A percentile compares a stretch with the other conserved stretches of the same genome.
Conservation (phyloP, 1,284 basidiomycete species). For the Sanghuangporus weigelae region DNA sequence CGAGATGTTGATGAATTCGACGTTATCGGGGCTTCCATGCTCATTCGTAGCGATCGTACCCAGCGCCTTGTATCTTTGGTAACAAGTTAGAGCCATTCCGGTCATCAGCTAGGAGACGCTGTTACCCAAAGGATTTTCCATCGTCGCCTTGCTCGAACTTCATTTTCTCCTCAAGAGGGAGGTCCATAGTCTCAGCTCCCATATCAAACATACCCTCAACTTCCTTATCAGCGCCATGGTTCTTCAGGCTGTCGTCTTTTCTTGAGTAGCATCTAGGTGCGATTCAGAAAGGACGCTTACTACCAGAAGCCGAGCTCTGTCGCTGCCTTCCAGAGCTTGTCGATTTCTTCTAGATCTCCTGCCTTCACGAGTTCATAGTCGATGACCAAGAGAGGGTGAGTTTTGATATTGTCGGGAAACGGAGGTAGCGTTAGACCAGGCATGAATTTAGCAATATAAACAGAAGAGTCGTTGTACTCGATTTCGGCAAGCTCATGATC, state of each 20-base stretch:
- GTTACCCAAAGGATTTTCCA: slow-evolving; percentile 56
- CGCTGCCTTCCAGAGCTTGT: slow-evolving; percentile 46
- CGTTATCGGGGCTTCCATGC: slow-evolving; percentile 50
- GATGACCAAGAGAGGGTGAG: slow-evolving; percentile 45
- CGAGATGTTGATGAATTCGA: slow-evolving; percentile 63
- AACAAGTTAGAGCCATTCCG: background rate
- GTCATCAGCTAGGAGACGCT: too few species aligned
- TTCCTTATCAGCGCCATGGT: slow-evolving; percentile 50
- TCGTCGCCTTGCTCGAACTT: slow-evolving; percentile 61
- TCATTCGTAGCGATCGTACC: slow-evolving; percentile 63
- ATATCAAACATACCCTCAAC: slow-evolving; percentile 56
- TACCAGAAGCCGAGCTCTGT: slow-evolving; percentile 53
- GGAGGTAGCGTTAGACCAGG: slow-evolving; percentile 29
- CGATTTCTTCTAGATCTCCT: slow-evolving; percentile 34
- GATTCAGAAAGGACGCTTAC: slow-evolving; percentile 29
- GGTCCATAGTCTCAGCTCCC: slow-evolving; percentile 49
- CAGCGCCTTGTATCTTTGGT: slow-evolving; percentile 55
- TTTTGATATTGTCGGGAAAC: slow-evolving; percentile 44
- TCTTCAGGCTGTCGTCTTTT: slow-evolving; percentile 42
- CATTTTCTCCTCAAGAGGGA: slow-evolving; percentile 59
- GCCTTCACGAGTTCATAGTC: slow-evolving; percentile 41
- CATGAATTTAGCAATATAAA: slow-evolving; percentile 18
- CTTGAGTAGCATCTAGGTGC: background rate
- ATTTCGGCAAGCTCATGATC: background rate
- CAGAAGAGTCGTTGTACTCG: background rate